phyloP scores from a whole-genome alignment of 306 rosid genomes.

The barrel medic (Medicago truncatula) region MtrunA17r5.0-ANR NC_053049.1:6358501-6359000 shows the following conservation, averaged over 20 bases:
- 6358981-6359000: conserved; percentile 64
- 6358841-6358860: conserved; percentile 67
- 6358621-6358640: conserved; percentile 62
- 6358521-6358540: neutral
- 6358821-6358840: conserved; percentile 82
- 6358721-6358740: neutral
- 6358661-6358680: neutral
- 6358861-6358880: conserved; percentile 31
- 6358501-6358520: neutral
- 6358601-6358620: conserved; percentile 63
- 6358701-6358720: neutral
- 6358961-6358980: conserved; percentile 54
- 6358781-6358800: conserved; percentile 61
- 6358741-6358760: neutral
- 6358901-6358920: neutral
- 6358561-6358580: conserved; percentile 54
- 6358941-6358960: conserved; percentile 78
- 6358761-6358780: conserved; percentile 45
- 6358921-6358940: neutral
- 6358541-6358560: conserved; percentile 49
- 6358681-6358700: neutral
- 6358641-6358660: conserved; percentile 70
- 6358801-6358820: conserved; percentile 77
- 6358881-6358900: neutral
- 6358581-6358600: conserved; percentile 50